Evolutionary conservation across 2,329 filamentous ascomycete species (phyloP), one percentile per base, ranked within the genome.

Genomic region (Scedosporium apiospermum): DNA sequence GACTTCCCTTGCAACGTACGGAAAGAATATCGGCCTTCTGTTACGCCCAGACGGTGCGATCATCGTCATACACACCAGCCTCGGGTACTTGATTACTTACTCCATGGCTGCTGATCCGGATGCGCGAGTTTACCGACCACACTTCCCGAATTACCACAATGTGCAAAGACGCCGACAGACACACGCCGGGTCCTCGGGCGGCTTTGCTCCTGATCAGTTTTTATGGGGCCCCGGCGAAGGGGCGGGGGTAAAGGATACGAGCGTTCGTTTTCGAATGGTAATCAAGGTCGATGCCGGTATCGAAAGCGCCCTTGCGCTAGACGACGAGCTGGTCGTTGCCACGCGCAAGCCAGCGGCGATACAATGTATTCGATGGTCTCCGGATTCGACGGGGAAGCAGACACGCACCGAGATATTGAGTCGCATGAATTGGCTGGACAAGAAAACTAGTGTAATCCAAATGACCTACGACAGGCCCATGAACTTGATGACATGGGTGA

Each of bases 201-300:
- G 82, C 41, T 73, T 78, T 7, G 77, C 77, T 18, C 83, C 84
- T 1, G 85, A 88, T 60, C 82, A 86, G 67, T 84, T 88, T 59
- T 72, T 89, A 12, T 85, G 89, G 74, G 90, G 90, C 0, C 85
- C 89, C 1, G 93, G 93, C 41, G 95, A 97, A 73, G 90, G 90
- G 9, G 83, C 83, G 58, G 91, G 91, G 3, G 87, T 96, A 60
- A 85, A 86, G 61, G 95, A 99, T 74, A 86, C 96, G 63, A 96
- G 89, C 69, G 82, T 99, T 58, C 89, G 91, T 10, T 99, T 99
- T 75, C 86, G 93, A 63, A 96, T 97, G 90, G 93, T 96, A 14
- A 98, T 99, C 71, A 96, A 96, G 72, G 91, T 99, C 18, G 95
- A 99, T 74, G 95, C 95, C 2, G 95, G 95, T 2, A 97, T 99